phyloP scores from a whole-genome alignment of 2,329 filamentous ascomycete genomes.

The Sporothrix pseudoabietina region DNA sequence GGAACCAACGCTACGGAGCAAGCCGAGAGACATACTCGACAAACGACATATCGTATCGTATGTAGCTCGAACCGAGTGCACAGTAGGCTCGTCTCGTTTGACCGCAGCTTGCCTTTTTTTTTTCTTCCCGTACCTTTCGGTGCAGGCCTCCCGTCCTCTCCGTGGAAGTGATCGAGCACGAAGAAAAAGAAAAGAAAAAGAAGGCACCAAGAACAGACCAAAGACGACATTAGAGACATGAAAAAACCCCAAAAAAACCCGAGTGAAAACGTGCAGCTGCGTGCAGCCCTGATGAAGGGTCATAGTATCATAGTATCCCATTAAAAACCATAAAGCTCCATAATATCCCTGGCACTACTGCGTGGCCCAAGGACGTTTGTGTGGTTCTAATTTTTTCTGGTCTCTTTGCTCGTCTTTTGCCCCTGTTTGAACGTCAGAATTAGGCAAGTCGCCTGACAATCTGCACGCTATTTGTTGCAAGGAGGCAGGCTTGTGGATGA shows the following conservation, averaged over 20 bases:
- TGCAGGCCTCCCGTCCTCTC: background rate
- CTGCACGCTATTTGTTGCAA: constrained; percentile 21
- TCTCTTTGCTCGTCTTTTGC: background rate
- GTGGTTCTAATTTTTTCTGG: background rate
- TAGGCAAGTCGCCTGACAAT: constrained; percentile 16
- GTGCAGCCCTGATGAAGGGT: background rate
- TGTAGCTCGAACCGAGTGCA: background rate
- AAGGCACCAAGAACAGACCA: background rate
- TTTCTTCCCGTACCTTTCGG: background rate
- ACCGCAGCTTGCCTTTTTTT: background rate
- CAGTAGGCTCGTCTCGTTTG: background rate
- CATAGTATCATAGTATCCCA: constrained; percentile 2
- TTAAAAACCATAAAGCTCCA: background rate
- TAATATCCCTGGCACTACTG: constrained; percentile 21
- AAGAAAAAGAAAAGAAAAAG: background rate
- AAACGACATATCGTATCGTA: background rate
- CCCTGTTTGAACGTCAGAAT: constrained; percentile 14
- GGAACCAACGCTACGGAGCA: background rate
- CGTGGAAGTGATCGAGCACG: background rate
- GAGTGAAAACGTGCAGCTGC: constrained; percentile 8
- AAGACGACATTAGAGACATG: background rate
- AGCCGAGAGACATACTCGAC: background rate
- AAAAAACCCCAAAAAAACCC: background rate
- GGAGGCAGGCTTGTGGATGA: background rate
- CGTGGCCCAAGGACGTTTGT: background rate